These are phyloP conservation scores for Pleodorina starrii DNA, from an alignment of 139 green algal genomes.

Conservation along the genomic window DNA sequence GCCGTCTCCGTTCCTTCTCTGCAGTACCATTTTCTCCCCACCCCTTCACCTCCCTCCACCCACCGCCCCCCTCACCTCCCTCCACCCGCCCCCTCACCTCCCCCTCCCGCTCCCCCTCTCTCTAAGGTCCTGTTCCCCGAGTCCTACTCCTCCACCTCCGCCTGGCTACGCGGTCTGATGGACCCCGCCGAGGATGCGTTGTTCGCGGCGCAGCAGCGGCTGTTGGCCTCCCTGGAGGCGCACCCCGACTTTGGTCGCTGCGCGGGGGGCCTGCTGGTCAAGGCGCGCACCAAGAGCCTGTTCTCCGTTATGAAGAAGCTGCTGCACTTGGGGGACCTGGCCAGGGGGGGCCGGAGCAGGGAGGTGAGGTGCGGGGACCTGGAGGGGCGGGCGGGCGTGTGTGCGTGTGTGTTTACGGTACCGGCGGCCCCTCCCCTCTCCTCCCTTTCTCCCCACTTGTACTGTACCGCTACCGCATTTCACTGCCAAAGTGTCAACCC, in stretches of 20 bases:
- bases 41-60: too few species aligned
- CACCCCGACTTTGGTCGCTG: conserved; percentile 72
- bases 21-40: too few species aligned
- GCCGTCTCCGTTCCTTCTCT: too few species aligned
- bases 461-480: too few species aligned
- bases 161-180: conserved; percentile 77
- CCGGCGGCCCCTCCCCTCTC: too few species aligned
- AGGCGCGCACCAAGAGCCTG: conserved; percentile 87
- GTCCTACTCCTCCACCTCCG: conserved; percentile 78
- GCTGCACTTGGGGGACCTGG: conserved; percentile 81
- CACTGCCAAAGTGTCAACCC: too few species aligned
- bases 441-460: too few species aligned
- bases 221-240: conserved; percentile 71
- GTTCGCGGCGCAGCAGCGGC: conserved; percentile 60
- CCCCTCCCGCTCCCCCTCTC: neutral
- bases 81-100: neutral
- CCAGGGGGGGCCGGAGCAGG: conserved; percentile 16
- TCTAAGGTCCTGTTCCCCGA: conserved; percentile 86
- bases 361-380: conserved; percentile 17
- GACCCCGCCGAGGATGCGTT: conserved; percentile 68
- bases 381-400: neutral
- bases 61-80: neutral
- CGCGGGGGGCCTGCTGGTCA: conserved; percentile 54
- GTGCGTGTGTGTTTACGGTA: neutral
- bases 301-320: conserved; percentile 97